Base-by-base conservation (phyloP, 768 basidiomycete species). In the Rhizopogon salebrosus region DNA sequence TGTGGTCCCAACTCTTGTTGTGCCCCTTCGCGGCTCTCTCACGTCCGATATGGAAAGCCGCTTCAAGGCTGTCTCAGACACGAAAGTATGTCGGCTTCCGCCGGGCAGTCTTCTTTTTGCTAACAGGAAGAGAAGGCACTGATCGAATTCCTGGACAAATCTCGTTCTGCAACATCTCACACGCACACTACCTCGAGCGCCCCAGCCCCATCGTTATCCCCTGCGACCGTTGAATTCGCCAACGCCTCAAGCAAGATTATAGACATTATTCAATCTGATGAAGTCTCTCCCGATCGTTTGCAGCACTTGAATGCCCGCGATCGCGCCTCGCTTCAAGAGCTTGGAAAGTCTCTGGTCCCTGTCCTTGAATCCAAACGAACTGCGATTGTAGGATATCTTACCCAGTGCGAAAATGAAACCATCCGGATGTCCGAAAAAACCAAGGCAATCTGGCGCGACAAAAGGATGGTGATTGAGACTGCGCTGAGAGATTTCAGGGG, bases 101-200 rank as follows among this genome's bases (percentile, higher is more conserved):
- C 26, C 31, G 23, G n/a, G 3, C 16, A 18, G 16, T 41, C 24
- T 29, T 23, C 18, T n/a, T 23, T 20, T 23, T 34, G 26, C 43
- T 36, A 24, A 26, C 37, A 27, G 36, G 36, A 41, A 27, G 36
- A 11, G 6, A 58, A 93, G 91, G 72, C 78, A 26, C 86, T 92
- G 56, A 75, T 88, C 48, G 82, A 87, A 52, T 90, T 93, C 64
- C 74, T 95, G 41, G 92, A 93, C 71, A 85, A 85, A 65, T 90
- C 91, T 13, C 82, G 92, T 41, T 89, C 84, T 1, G 68, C 79
- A 13, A 69, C 75, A 51, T 89, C 88, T 8, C 79, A 74, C 40
- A 85, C 87, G 4, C 79, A 83, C 58, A 85, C 89, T 4, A 86
- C 83, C 3, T 88, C 87, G 0, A 63, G 71, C 11, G 81, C 85